These are phyloP conservation scores for Penicillium parvum DNA, from an alignment of 495 filamentous ascomycete genomes.

Conservation along the genomic window DNA sequence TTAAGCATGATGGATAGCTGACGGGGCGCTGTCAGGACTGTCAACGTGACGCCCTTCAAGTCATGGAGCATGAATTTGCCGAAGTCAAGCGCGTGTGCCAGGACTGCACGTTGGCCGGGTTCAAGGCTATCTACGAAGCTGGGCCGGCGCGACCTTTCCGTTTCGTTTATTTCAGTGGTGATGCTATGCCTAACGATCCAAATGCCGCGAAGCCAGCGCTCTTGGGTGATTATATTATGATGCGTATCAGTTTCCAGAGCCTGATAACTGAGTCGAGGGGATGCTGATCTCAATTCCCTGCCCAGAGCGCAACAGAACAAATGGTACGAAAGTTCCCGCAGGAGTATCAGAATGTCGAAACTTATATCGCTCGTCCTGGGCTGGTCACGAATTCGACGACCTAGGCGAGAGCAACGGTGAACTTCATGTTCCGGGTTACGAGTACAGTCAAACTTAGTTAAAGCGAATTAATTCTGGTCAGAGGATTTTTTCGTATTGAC, in stretches of 20 bases:
- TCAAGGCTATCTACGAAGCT: conserved; percentile 33
- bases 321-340: conserved; percentile 35
- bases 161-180: conserved; percentile 48
- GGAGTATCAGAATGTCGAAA: conserved; percentile 30
- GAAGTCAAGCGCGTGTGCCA: conserved; percentile 42
- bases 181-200: conserved; percentile 33
- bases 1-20: too few species aligned
- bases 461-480: too few species aligned
- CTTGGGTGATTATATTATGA: conserved; percentile 35
- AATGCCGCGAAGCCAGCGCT: conserved; percentile 26
- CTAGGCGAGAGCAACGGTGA: conserved; percentile 6
- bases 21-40: conserved; percentile 5
- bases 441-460: too few species aligned
- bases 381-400: conserved; percentile 12
- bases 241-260: conserved; percentile 21
- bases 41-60: conserved; percentile 41
- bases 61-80: conserved; percentile 25
- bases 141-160: conserved; percentile 16
- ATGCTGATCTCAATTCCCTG: background rate
- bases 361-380: conserved; percentile 36
- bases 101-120: conserved; percentile 35
- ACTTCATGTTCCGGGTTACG: conserved; percentile 2
- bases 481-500: too few species aligned
- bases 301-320: conserved; percentile 41
- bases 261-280: background rate